Evolutionary conservation across 306 rosid species (phyloP), one percentile per base, ranked within the genome.

Genomic region (Pterocarpus santalinus): DNA sequence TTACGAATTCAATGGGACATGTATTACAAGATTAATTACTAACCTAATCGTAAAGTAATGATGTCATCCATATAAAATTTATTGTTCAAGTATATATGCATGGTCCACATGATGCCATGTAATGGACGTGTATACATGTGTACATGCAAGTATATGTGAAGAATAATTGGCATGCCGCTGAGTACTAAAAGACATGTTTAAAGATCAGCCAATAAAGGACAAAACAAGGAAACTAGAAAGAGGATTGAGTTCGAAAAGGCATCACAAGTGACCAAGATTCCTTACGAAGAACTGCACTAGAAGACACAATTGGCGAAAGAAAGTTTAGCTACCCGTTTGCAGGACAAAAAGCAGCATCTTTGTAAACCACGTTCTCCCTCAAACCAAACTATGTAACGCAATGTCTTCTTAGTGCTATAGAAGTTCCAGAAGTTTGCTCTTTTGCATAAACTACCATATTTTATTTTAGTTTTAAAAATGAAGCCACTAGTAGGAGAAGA

Each of bases 251-350:
- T 16, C n/a, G 11, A 36, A 63, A 56, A 56, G 85, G 89, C 30
- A 86, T 86, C 85, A 66, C 10, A 47, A 77, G 55, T 62, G 13
- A 67, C 80, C 17, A 64, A 78, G 92, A 91, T 91, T 78, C 92
- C 64, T 33, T 47, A 8, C 36, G n/a, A 30, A 28, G 43, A 72
- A 79, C 64, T 47, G 8, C 65, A 80, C 80, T 71, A 90, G 12
- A 84, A 76, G 92, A 87, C 92, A 87, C 61, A 38, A 8, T 72
- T 7, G 15, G 43, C 3, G 44, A 57, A 11, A 30, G 15, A 67
- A 69, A 33, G 72, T 70, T 70, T 81, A 62, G 78, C 36, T 68
- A 52, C 44, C 56, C 15, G 52, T 65, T 62, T 33, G 17, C 61
- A 76, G 77, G 83, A 88, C 90, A 51, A 89, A 89, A 81, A 64